phyloP scores from a whole-genome alignment of 257 asterid genomes.

The Nicotiana otophora region DNA sequence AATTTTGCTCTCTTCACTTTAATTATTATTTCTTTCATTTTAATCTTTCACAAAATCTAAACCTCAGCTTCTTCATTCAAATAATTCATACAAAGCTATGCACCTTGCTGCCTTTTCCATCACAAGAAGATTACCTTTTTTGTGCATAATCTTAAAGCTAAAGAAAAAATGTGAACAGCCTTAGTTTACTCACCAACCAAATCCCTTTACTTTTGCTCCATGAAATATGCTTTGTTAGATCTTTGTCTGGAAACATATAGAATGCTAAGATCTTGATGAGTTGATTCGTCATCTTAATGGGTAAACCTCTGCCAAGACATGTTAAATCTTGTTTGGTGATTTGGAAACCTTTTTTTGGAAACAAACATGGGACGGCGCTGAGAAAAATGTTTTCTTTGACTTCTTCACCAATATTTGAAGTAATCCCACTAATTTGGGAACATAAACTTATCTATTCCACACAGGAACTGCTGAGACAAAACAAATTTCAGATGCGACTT shows the following conservation, averaged over 20 bases:
- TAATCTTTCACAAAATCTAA: slow-evolving; percentile 18
- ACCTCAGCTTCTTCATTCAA: background rate
- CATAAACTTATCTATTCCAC: too few species aligned
- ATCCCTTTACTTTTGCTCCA: slow-evolving; percentile 1
- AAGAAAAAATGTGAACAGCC: slow-evolving; percentile 6
- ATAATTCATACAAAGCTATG: slow-evolving; percentile 9
- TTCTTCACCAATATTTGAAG: background rate
- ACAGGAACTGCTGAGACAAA: background rate
- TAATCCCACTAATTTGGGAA: background rate
- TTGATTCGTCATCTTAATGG: slow-evolving; percentile 23
- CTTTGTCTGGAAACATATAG: slow-evolving; percentile 14
- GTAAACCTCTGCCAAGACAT: slow-evolving; percentile 16
- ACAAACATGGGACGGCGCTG: background rate
- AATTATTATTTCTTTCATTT: slow-evolving; percentile 8
- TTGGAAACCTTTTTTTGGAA: background rate
- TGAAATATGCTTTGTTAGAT: background rate
- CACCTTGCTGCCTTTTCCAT: background rate
- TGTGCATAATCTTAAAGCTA: slow-evolving; percentile 18
- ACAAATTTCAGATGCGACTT: background rate
- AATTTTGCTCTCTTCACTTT: slow-evolving; percentile 1
- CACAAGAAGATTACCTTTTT: background rate
- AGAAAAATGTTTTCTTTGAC: too few species aligned
- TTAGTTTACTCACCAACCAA: slow-evolving; percentile 18
- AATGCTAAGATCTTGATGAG: slow-evolving; percentile 20
- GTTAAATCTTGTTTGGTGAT: slow-evolving; percentile 18